Evolutionary conservation across 768 basidiomycete species (phyloP), one percentile per base, ranked within the genome.

Genomic region (Imleria badia): DNA sequence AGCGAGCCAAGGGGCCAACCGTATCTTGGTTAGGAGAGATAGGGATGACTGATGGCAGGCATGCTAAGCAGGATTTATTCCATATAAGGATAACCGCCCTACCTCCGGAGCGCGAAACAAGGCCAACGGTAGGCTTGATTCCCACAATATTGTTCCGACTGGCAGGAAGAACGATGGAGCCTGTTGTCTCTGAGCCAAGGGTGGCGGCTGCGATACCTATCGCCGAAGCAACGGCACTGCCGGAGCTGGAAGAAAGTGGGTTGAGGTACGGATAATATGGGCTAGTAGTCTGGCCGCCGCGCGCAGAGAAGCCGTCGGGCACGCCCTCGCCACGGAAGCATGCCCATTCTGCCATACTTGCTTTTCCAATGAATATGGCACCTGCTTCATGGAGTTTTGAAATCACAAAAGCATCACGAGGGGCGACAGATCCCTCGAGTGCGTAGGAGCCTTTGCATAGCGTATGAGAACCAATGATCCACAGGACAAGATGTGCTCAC

Each of bases 151-250:
- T 79, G 58, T 76, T 77, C 34, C 66, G 60, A 51, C 71, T 72
- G 19, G 72, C 67, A 0, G 80, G 81, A 15, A 66, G 74, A 22
- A 75, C 70, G 51, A 81, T 79, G 33, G 74, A 78, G 2, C 79
- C 79, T 45, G 78, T 75, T 14, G 76, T 81, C 65, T 81, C 80
- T 2, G 75, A 72, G 15, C 81, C 80, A 20, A 81, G 68, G 7
- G 76, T 30, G 7, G 60, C 77, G 3, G 77, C 71, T 1, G 72
- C 69, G n/a, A 81, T 72, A 19, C 81, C 78, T 40, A 81, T 68
- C 4, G 80, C 67, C 11, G 67, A 64, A 54, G 52, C 73, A 22
- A 81, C 77, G 14, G 75, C 78, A 55, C 75, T 76, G 17, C 79
- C 79, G 10, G 75, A 72, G 50, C 74, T 75, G 17, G 74, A 75